Evolutionary conservation across 1,284 basidiomycete species (phyloP), one percentile per base, ranked within the genome.

Genomic region (Marasmius sp.): DNA sequence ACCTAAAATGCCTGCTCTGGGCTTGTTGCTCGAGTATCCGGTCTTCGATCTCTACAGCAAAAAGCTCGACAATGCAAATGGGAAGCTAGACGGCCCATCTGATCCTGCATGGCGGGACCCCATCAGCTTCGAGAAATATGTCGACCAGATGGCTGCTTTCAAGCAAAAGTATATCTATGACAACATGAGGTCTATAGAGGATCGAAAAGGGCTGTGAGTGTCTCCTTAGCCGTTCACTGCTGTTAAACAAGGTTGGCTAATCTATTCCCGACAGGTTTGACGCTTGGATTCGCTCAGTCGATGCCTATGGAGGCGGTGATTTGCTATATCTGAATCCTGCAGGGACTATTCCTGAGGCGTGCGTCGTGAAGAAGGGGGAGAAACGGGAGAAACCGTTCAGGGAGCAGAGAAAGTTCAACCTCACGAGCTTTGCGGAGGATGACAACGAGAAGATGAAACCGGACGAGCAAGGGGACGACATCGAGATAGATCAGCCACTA

Each of bases 1-100:
- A 27, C 97, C 97, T 37, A 98, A 98, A 79, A 97, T 98, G 77
- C 97, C 97, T 12, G 92, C 95, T 0, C 83, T 99, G 18, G 97
- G 97, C 8, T 83, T 99, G 9, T 80, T 99, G n/a, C 86, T 99
- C 41, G 94, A 98, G 75, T 86, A 94, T 68, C 97, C 96, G 1
- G 86, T 96, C 65, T 96, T 94, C 71, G 83, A 88, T 57, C 86
- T 85, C 8, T 97, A 97, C 78, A 93, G 91, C 72, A 76, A 77
- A 61, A 84, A 83, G 61, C 83, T 94, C 66, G 75, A 71, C 8
- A 79, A 78, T 11, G 78, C 82, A 55, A 95, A 93, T 74, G 78
- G 84, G 61, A 84, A 85, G 53, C 72, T 86, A 18, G 69, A 80
- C 20, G 52, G 37, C 39, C 74, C 79, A 34, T 71, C 79, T 20